Percentiles rank a stretch among this genome's conserved stretches.
These are phyloP conservation scores for Annona cherimola DNA, from an alignment of 164 flowering plant species.

Conservation along the genomic window DNA sequence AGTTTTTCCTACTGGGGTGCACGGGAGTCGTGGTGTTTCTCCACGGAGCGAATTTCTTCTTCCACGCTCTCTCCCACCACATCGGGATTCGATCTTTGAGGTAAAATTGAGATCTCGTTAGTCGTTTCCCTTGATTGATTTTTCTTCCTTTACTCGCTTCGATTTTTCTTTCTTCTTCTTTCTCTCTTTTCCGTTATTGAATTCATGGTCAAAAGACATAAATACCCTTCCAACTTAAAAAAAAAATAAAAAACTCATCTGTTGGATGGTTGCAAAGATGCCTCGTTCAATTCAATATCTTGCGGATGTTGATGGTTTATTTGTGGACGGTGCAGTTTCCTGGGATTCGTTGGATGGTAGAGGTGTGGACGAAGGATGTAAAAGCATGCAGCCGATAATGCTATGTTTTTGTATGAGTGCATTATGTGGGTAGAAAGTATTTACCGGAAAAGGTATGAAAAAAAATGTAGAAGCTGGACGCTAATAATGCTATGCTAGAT, in stretches of 20 bases:
- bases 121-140: no score
- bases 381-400: no score
- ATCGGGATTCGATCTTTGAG: constrained; percentile 46
- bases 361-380: neutral
- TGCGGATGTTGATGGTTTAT: neutral
- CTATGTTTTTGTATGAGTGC: neutral
- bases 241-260: neutral
- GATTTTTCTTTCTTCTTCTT: neutral
- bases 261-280: neutral
- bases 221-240: neutral
- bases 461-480: no score
- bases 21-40: constrained; percentile 57
- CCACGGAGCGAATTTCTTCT: constrained; percentile 63
- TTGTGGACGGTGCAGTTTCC: constrained; percentile 31
- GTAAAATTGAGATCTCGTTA: constrained; percentile 15
- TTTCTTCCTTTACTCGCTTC: neutral
- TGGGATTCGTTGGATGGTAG: constrained; percentile 49
- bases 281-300: neutral
- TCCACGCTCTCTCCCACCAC: constrained; percentile 40
- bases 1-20: constrained; percentile 49
- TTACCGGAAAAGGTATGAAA: no score
- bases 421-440: no score
- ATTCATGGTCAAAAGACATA: neutral
- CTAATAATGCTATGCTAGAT: no score
- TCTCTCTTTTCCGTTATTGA: neutral